A percentile compares a stretch with the other conserved stretches of the same genome.
Evolutionary conservation across 2,329 filamentous ascomycete genomes (phyloP).

Genomic region (Xylaria sp.): DNA sequence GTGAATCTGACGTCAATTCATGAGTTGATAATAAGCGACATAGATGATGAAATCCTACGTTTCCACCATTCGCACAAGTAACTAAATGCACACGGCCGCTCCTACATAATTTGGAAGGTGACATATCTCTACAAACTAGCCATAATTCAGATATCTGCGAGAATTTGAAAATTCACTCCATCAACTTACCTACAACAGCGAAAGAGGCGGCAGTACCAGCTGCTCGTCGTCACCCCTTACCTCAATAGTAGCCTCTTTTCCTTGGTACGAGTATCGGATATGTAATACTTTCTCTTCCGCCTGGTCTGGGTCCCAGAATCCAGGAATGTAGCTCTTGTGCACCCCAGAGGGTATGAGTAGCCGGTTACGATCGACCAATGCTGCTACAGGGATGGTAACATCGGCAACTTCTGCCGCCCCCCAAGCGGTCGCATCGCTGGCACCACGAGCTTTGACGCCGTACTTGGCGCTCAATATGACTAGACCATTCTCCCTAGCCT

Average conservation of each 20-base stretch:
- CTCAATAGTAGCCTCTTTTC: slow-evolving; percentile 50
- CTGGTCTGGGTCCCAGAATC: slow-evolving; percentile 63
- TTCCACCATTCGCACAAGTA: background rate
- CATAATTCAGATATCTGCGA: background rate
- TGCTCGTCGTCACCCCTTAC: slow-evolving; percentile 47
- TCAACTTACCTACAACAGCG: background rate
- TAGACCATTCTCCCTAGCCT: slow-evolving; percentile 54
- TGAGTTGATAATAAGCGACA: no score
- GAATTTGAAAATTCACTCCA: background rate
- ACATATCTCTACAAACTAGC: background rate
- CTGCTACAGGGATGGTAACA: slow-evolving; percentile 58
- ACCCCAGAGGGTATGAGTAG: slow-evolving; percentile 39
- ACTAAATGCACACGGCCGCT: background rate
- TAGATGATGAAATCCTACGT: no score
- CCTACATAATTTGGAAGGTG: background rate
- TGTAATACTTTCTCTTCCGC: slow-evolving; percentile 56
- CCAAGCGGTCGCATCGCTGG: slow-evolving; percentile 44
- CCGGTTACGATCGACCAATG: slow-evolving; percentile 54
- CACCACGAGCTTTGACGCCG: slow-evolving; percentile 51
- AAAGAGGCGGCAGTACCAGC: slow-evolving; percentile 1
- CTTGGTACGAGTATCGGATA: slow-evolving; percentile 57
- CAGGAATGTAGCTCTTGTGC: slow-evolving; percentile 57
- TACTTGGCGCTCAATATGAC: slow-evolving; percentile 62
- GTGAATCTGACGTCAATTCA: no score
- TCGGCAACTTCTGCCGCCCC: slow-evolving; percentile 58